Base-by-base conservation (phyloP, 108 stramenopile species). In the Chaetoceros tenuissimus region DNA sequence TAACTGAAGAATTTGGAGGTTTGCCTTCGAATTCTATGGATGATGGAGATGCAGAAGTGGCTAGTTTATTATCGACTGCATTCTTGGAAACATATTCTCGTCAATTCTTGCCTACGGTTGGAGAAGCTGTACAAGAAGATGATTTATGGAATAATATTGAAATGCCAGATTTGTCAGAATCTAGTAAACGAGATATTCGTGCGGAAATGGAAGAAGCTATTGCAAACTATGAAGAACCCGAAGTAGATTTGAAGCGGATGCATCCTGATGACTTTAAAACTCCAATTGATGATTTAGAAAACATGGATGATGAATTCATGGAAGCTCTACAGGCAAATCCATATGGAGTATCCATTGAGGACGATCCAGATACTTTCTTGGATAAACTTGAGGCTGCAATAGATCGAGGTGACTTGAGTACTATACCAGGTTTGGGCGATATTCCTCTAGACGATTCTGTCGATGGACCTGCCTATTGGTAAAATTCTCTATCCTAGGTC, bases 61-160 rank as follows among this genome's bases (percentile, higher is more conserved):
- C 89, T 23, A 85, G 84, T 64, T 66, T 91, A 17, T 60, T 91
- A 24, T 85, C 84, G 23, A 86, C 89, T 19, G 85, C 85, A 20
- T 91, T 84, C 69, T 83, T 91, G 84, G 89, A 91, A 60, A 87
- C 85, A 3, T 91, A 91, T 55, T 68, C 77, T 3, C 63, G 89
- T 26, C 68, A 80, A 28, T 91, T 87, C 66, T 56, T 91, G 3
- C 89, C 89, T 7, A 91, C 89, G 16, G 68, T 68, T 24, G 85
- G 85, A 18, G 58, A 70, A 0, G 79, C 84, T 0, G 72, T 91
- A 3, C 67, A 63, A 24, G 30, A 68, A 25, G 89, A 87, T 50
- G 79, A 79, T 25, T 58, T 57, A 0, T 87, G 85, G 84, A 47
- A 60, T 28, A 59, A 60, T 31, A 58, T 79, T 20, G 57, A 73